Evolutionary conservation across 225 moss, liverwort and hornwort genomes (phyloP), one percentile per base, ranked within the genome.

Genomic region (Lunularia cruciata): DNA sequence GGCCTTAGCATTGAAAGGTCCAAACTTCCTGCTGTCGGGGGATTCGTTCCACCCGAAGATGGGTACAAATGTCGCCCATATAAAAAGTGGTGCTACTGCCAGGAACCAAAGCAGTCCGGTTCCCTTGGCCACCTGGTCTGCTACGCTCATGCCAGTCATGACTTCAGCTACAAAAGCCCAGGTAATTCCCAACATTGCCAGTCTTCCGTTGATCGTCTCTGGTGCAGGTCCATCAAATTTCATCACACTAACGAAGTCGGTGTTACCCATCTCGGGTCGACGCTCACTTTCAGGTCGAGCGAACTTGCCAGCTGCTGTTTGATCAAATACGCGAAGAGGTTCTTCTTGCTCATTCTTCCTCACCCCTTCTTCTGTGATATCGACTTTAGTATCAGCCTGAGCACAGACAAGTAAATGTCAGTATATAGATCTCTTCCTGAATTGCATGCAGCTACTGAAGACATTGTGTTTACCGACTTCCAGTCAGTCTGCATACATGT

Each of bases 211-310:
- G 78, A 94, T 93, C 0, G 93, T 93, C 66, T 93, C 90, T 0
- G 92, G 94, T 15, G 86, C 94, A 3, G 91, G 91, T 0, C 94
- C 94, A 23, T 94, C 94, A 22, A 89, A 91, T 11, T 81, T 95
- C 94, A 95, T 89, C 56, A 91, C 64, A 11, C 88, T 89, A 0
- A 43, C 0, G 1, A 73, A n/a, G 3, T 51, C 45, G 0, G 84
- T 89, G 65, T 95, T 91, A 0, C 94, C 94, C 0, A 70, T 40
- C 10, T 95, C 94, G 0, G 94, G 94, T 0, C 94, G 83, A 0
- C 91, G 75, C 52, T 95, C 86, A 0, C 78, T 73, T 65, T 95
- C 91, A 0, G 94, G 91, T 0, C 94, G 84, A 13, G 31, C 79
- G 11, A 89, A 94, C 1, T 84, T 60, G 56, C 78, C 90, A 9